Percentiles rank a stretch among this genome's conserved stretches.
Evolutionary conservation across 495 filamentous ascomycete genomes (phyloP).

Genomic region (Echria macrotheca): DNA sequence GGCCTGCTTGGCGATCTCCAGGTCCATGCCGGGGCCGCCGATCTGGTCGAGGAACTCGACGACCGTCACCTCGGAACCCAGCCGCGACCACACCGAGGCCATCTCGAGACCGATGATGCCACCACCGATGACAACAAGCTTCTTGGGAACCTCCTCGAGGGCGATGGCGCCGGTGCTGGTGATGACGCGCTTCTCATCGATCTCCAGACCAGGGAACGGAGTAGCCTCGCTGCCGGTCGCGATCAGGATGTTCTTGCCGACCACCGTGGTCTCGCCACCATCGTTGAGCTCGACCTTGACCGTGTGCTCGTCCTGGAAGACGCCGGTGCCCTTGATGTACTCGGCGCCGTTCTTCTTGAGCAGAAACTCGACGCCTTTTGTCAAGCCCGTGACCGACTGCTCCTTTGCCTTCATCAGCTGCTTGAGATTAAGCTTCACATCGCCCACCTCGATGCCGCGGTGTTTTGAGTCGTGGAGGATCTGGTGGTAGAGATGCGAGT

Average conservation of each 20-base stretch:
- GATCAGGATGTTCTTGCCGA: slow-evolving; percentile 95
- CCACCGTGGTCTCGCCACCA: slow-evolving; percentile 76
- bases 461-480: slow-evolving; percentile 95
- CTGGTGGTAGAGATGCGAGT: slow-evolving; percentile 97
- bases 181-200: slow-evolving; percentile 95
- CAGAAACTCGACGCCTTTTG: slow-evolving; percentile 95
- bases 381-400: slow-evolving; percentile 77
- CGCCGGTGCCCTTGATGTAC: slow-evolving; percentile 87
- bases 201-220: slow-evolving; percentile 90
- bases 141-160: slow-evolving; percentile 86
- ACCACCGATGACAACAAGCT: slow-evolving; percentile 96
- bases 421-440: slow-evolving; percentile 90
- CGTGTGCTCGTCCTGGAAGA: slow-evolving; percentile 85
- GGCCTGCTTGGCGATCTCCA: slow-evolving; percentile 83
- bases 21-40: slow-evolving; percentile 95
- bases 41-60: slow-evolving; percentile 96
- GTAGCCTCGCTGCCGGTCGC: slow-evolving; percentile 92
- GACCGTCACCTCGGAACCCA: slow-evolving; percentile 91
- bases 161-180: slow-evolving; percentile 93
- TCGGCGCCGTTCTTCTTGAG: slow-evolving; percentile 99
- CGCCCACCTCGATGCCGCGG: slow-evolving; percentile 88
- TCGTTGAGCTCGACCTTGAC: slow-evolving; percentile 84
- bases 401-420: slow-evolving; percentile 99
- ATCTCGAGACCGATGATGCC: slow-evolving; percentile 99
- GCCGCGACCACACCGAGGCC: slow-evolving; percentile 94